Evolutionary conservation across 2,329 filamentous ascomycete species (phyloP).

Genomic region (Coniochaeta sp.): DNA sequence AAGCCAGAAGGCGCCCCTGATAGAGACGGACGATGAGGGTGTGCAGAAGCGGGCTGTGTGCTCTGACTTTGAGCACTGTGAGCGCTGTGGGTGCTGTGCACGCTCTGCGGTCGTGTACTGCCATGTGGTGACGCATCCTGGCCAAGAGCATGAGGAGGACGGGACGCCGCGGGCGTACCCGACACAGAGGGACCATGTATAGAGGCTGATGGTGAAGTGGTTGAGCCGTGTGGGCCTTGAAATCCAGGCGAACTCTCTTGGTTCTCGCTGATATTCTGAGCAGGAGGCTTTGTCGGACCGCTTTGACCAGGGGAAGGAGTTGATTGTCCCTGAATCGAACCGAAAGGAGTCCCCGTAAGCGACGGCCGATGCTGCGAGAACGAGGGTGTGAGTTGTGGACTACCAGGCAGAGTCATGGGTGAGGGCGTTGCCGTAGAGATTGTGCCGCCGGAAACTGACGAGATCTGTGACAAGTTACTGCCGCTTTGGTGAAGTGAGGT

Average conservation of each 20-base stretch:
- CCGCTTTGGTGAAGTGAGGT: not conserved
- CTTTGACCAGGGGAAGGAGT: not conserved
- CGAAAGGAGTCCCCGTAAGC: not conserved
- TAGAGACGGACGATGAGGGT: not conserved
- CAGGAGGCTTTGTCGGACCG: not conserved
- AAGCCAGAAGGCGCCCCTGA: not conserved
- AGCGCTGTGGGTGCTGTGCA: not conserved
- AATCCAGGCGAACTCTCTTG: not conserved
- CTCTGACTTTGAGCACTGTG: not conserved
- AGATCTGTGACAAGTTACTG: not conserved
- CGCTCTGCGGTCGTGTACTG: not conserved
- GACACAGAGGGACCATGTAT: not conserved
- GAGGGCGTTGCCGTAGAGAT: not conserved
- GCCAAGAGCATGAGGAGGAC: not conserved
- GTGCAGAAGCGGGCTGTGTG: not conserved
- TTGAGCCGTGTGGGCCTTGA: not conserved
- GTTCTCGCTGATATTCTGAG: not conserved
- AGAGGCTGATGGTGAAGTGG: not conserved
- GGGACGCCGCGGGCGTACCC: not conserved
- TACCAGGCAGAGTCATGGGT: not conserved
- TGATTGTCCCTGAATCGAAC: not conserved
- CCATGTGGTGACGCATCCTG: not conserved
- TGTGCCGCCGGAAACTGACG: not conserved
- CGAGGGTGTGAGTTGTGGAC: not conserved
- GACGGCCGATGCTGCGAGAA: not conserved